phyloP scores from a whole-genome alignment of 805 yeast genomes.

The Maudiozyma serrabonitensis region DNA sequence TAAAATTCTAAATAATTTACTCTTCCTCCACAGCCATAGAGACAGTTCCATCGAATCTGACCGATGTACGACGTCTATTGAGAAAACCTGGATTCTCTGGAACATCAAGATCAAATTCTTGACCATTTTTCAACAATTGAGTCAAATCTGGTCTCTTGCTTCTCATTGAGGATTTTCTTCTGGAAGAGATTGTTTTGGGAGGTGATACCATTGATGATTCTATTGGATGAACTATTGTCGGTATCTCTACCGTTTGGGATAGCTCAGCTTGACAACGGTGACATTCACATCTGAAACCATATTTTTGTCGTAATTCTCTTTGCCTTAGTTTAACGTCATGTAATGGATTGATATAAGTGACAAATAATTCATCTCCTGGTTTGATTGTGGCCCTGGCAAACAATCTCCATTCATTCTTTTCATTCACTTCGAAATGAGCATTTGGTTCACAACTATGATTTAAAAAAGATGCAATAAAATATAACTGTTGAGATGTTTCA shows the following conservation, averaged over 20 bases:
- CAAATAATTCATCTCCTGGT: conserved; percentile 57
- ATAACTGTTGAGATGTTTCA: conserved; percentile 56
- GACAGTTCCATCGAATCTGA: conserved; percentile 55
- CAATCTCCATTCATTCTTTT: conserved; percentile 44
- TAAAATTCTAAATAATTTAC: background rate
- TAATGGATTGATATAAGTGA: conserved; percentile 60
- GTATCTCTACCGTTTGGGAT: no score
- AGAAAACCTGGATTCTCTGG: conserved; percentile 29
- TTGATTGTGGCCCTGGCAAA: conserved; percentile 48
- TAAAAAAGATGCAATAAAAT: conserved; percentile 54
- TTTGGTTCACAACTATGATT: conserved; percentile 75
- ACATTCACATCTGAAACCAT: conserved; percentile 74
- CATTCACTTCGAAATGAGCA: conserved; percentile 41
- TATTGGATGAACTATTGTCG: background rate
- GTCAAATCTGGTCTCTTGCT: conserved; percentile 33
- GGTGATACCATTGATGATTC: background rate
- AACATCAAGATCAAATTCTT: conserved; percentile 40
- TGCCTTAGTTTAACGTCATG: conserved; percentile 55
- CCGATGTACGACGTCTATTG: conserved; percentile 48
- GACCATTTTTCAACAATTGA: conserved; percentile 37
- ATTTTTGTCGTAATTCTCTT: conserved; percentile 55
- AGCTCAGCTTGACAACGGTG: conserved; percentile 50
- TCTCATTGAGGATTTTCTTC: conserved; percentile 28
- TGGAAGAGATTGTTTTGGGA: background rate
- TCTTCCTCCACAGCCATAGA: conserved; percentile 37